Conservation (phyloP, 768 basidiomycete species). For the Pleurotus djamor region DNA sequence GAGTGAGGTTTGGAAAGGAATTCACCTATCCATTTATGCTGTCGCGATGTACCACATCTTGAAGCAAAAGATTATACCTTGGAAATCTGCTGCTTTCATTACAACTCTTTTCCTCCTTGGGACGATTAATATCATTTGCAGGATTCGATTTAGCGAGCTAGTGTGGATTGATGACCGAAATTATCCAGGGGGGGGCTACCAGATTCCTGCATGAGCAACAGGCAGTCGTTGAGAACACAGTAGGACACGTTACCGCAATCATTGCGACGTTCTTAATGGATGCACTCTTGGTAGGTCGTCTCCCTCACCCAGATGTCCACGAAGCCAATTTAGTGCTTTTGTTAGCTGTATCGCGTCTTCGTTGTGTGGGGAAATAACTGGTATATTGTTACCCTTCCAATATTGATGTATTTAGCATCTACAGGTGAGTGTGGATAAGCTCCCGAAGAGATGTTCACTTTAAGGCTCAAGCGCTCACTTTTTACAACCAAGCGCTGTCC, state of each 20-base stretch:
- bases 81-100: constrained; percentile 6
- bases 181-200: constrained; percentile 25
- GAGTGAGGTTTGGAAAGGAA: constrained; percentile 6
- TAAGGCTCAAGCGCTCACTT: background rate
- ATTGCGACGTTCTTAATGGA: constrained; percentile 17
- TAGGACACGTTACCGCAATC: constrained; percentile 15
- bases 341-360: background rate
- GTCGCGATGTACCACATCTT: constrained; percentile 10
- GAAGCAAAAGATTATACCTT: background rate
- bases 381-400: background rate
- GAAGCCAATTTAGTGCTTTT: background rate
- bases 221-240: constrained; percentile 14
- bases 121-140: constrained; percentile 16
- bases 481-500: constrained; percentile 9
- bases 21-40: constrained; percentile 14
- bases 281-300: constrained; percentile 13
- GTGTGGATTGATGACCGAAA: constrained; percentile 27
- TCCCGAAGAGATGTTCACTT: background rate
- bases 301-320: background rate
- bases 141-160: constrained; percentile 19
- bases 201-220: constrained; percentile 12
- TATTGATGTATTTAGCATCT: background rate
- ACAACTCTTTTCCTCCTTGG: constrained; percentile 7
- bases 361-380: background rate
- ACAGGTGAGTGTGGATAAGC: background rate